Conservation (phyloP, 805 yeast species). For the Cyberlindnera americana region DNA sequence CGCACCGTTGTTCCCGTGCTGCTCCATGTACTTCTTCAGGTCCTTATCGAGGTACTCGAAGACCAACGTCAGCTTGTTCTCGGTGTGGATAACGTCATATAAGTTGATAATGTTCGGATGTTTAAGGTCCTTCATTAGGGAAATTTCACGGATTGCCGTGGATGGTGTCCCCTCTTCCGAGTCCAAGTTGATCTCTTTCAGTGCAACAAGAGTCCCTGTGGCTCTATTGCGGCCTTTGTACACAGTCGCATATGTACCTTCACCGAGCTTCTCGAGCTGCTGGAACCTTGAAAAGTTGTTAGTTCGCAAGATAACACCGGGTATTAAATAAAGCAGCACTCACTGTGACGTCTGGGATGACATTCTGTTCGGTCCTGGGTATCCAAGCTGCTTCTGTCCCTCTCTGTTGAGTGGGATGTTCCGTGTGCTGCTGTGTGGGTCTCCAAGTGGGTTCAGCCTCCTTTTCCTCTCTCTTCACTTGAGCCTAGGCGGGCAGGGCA, state of each 20-base stretch:
- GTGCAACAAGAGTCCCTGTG: conserved; percentile 87
- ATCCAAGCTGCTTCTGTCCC: too few species aligned
- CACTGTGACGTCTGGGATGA: conserved; percentile 27
- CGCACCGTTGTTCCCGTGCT: conserved; percentile 80
- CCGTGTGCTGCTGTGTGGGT: too few species aligned
- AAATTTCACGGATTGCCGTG: conserved; percentile 95
- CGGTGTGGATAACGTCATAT: conserved; percentile 95
- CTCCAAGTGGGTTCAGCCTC: too few species aligned
- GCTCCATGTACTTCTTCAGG: conserved; percentile 91
- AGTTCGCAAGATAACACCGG: too few species aligned
- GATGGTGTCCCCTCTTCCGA: conserved; percentile 97
- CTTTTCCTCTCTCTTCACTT: not conserved
- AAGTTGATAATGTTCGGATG: conserved; percentile 90
- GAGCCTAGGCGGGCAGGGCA: too few species aligned
- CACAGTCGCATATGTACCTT: conserved; percentile 98
- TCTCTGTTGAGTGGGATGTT: too few species aligned
- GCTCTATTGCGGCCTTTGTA: conserved; percentile 87
- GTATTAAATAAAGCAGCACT: too few species aligned
- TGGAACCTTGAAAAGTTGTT: conserved; percentile 26
- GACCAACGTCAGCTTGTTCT: conserved; percentile 89
- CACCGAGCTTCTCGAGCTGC: conserved; percentile 78
- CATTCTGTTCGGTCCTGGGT: too few species aligned
- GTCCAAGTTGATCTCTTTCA: conserved; percentile 91
- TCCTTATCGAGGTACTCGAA: conserved; percentile 94
- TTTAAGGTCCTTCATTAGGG: conserved; percentile 89